Percentiles rank a stretch among this genome's conserved stretches.
phyloP scores from a whole-genome alignment of 768 basidiomycete genomes.

The Fomitopsis serialis region DNA sequence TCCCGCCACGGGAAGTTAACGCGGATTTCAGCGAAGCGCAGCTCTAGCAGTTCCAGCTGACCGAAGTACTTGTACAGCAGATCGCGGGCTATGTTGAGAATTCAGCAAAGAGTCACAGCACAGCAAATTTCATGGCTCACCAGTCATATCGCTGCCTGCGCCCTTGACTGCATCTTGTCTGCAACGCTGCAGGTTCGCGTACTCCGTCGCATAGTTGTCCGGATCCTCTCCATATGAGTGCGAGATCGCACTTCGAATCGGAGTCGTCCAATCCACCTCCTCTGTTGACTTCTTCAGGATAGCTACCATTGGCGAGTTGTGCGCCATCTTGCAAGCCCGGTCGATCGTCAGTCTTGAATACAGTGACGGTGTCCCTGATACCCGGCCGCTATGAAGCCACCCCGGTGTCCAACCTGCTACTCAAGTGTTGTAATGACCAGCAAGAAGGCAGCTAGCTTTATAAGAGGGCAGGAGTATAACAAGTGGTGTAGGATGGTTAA shows the following conservation, averaged over 20 bases:
- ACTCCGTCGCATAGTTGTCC: constrained; percentile 83
- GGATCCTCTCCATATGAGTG: constrained; percentile 93
- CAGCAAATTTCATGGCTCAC: constrained; percentile 34
- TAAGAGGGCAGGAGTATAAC: too few species aligned
- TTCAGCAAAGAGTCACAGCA: background rate
- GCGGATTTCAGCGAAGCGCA: constrained; percentile 93
- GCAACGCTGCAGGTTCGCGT: constrained; percentile 79
- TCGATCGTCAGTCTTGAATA: background rate
- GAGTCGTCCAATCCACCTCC: constrained; percentile 93
- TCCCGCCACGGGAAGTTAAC: constrained; percentile 97
- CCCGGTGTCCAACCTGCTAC: too few species aligned
- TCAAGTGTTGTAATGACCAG: too few species aligned
- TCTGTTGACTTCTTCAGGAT: constrained; percentile 94
- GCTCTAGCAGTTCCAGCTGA: constrained; percentile 93
- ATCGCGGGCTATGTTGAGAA: constrained; percentile 62
- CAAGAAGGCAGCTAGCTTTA: too few species aligned
- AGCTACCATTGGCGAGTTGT: constrained; percentile 84
- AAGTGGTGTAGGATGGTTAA: too few species aligned
- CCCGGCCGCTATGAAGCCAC: too few species aligned
- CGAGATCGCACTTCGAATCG: constrained; percentile 80
- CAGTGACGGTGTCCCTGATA: too few species aligned
- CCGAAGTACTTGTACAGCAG: constrained; percentile 99
- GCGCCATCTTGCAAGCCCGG: constrained; percentile 44
- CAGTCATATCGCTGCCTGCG: constrained; percentile 94
- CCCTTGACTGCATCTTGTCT: constrained; percentile 95